A percentile compares a stretch with the other conserved stretches of the same genome.
Evolutionary conservation across 228 moss, liverwort and hornwort species (phyloP).

Genomic region (Sphagnum fallax): DNA sequence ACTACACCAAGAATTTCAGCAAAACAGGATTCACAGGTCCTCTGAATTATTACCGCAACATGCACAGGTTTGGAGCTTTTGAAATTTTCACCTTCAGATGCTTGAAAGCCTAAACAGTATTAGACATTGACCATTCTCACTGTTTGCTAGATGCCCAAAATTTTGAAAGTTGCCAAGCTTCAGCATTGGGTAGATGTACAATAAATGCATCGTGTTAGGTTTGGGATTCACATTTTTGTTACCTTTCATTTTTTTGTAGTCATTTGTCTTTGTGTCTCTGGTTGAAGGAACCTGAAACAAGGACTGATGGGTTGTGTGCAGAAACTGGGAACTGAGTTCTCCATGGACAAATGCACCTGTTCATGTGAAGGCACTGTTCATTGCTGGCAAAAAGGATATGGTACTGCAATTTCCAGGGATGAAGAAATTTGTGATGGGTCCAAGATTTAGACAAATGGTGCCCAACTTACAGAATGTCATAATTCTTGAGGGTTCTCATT

Average conservation of each 20-base stretch:
- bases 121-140: too few species aligned
- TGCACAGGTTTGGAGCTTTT: slow-evolving; percentile 5
- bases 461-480: slow-evolving; percentile 9
- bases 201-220: too few species aligned
- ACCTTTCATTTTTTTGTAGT: too few species aligned
- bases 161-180: too few species aligned
- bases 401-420: not conserved
- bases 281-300: not conserved
- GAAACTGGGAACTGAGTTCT: slow-evolving; percentile 11
- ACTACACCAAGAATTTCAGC: slow-evolving; percentile 13
- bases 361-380: slow-evolving; percentile 4
- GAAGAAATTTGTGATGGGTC: slow-evolving; percentile 1
- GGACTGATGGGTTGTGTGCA: not conserved
- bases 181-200: too few species aligned
- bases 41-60: slow-evolving; percentile 19
- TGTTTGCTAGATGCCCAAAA: too few species aligned
- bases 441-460: not conserved
- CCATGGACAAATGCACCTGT: slow-evolving; percentile 6
- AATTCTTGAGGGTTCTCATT: slow-evolving; percentile 5
- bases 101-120: too few species aligned
- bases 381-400: slow-evolving; percentile 3
- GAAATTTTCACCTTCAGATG: too few species aligned
- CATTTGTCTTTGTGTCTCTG: too few species aligned
- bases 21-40: slow-evolving; percentile 21
- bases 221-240: too few species aligned